Conservation (phyloP, 169 alveolate species). For the Neospora caninum region DNA sequence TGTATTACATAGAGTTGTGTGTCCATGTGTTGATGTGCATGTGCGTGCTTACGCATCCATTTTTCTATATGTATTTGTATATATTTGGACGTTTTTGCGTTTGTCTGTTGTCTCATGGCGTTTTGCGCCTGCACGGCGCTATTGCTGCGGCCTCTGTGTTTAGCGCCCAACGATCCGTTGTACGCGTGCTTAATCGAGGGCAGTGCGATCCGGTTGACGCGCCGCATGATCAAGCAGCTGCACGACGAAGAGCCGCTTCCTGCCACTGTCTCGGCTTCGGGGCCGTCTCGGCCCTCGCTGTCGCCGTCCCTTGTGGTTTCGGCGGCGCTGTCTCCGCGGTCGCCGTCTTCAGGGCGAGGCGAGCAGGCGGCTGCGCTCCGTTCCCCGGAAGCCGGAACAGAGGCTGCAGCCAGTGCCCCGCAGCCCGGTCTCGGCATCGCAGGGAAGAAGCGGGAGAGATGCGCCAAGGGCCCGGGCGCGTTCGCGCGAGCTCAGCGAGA, state of each 20-base stretch:
- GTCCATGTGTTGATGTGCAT: too few species aligned
- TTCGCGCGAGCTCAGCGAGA: not conserved
- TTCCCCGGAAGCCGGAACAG: not conserved
- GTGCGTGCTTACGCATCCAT: too few species aligned
- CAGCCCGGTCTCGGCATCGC: not conserved
- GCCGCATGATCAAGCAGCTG: slow-evolving; percentile 57
- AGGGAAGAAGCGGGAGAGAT: not conserved
- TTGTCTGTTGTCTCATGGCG: too few species aligned
- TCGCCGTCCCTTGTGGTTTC: slow-evolving; percentile 22
- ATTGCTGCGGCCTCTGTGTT: not conserved
- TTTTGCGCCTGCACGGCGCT: too few species aligned
- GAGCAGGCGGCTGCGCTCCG: not conserved
- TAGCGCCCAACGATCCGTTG: slow-evolving; percentile 21
- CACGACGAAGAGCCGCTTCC: slow-evolving; percentile 39
- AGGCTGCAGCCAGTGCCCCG: not conserved
- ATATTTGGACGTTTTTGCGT: too few species aligned
- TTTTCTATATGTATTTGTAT: too few species aligned
- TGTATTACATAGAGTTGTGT: too few species aligned
- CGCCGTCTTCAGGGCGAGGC: not conserved
- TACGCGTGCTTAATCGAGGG: slow-evolving; percentile 39
- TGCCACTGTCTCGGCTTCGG: not conserved
- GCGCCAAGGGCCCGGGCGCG: too few species aligned
- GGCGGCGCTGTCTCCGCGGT: slow-evolving; percentile 6
- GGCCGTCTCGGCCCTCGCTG: not conserved
- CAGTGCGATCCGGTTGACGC: slow-evolving; percentile 44